Evolutionary conservation across 129 eudicot species (phyloP).

Genomic region (Flaveria ramosissima): DNA sequence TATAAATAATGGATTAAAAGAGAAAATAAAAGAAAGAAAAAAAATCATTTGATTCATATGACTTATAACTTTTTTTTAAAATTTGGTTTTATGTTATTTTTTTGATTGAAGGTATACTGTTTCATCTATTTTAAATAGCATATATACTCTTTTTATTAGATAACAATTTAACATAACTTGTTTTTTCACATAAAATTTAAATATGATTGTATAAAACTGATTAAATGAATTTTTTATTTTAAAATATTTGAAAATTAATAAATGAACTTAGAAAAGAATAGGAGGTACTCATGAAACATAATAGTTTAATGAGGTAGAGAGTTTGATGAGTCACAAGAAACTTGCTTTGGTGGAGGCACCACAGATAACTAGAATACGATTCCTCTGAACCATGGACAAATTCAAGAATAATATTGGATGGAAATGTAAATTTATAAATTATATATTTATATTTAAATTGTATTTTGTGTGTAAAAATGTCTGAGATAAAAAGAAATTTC

Average conservation of each 20-base stretch:
- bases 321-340: conserved; percentile 40
- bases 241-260: neutral
- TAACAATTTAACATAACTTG: neutral
- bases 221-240: neutral
- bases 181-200: neutral
- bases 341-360: conserved; percentile 34
- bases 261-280: neutral
- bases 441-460: neutral
- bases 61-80: neutral
- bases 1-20: too few species aligned
- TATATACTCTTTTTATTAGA: neutral
- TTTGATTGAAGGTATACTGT: neutral
- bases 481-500: neutral
- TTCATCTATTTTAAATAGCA: neutral
- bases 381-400: conserved; percentile 2
- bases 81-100: neutral
- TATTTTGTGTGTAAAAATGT: neutral
- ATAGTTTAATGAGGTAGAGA: conserved; percentile 14
- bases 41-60: neutral
- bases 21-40: too few species aligned
- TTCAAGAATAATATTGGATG: conserved; percentile 10
- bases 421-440: neutral
- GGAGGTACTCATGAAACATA: neutral
- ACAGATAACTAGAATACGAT: conserved; percentile 23
- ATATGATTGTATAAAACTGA: neutral